Base-by-base conservation (phyloP, 768 basidiomycete species). In the Dioszegia crocea region DNA sequence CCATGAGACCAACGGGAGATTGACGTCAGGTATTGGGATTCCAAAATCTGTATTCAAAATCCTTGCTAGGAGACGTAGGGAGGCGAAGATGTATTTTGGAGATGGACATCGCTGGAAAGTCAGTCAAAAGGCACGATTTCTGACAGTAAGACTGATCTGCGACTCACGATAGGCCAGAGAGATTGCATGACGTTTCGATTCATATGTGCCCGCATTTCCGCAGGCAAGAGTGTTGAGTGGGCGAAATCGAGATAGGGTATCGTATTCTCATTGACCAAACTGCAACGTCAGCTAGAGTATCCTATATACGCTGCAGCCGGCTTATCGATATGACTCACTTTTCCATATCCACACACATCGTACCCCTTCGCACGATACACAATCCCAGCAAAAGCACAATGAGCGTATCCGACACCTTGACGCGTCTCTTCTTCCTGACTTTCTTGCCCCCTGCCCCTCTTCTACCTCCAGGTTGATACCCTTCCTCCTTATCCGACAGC, bases 201-300 rank as follows among this genome's bases (percentile, higher is more conserved):
- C 50, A 94, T 83, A 78, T 91, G 89, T 39, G 75, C 68, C 1
- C 80, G 80, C 82, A 93, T 83, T 17, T 77, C 79, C 30, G 59
- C 61, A 1, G 90, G 88, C 6, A 94, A 77, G 31, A 83, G 68
- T 30, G 53, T 63, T 1, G 75, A 67, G 49, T 83, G 82, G 30
- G 84, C 75, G 30, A 84, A 82, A 64, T 91, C 87, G 40, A 96
- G 80, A 77, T 91, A 93, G 1, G 90, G 91, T 39, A 96, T 80
- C 33, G 84, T 80, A 68, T 88, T 86, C 30, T 79, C 78, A 71
- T 91, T 88, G 43, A 92, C 86, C 56, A 86, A 74, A 52, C 91
- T 93, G 16, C 11, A 23, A 12, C 24, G 53, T 67, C 21, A 60
- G 47, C 44, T 39, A n/a, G n/a, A n/a, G n/a, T n/a, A n/a, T n/a